Conservation (phyloP, 2,329 filamentous ascomycete genomes). For the Pseudogymnoascus sp. region DNA sequence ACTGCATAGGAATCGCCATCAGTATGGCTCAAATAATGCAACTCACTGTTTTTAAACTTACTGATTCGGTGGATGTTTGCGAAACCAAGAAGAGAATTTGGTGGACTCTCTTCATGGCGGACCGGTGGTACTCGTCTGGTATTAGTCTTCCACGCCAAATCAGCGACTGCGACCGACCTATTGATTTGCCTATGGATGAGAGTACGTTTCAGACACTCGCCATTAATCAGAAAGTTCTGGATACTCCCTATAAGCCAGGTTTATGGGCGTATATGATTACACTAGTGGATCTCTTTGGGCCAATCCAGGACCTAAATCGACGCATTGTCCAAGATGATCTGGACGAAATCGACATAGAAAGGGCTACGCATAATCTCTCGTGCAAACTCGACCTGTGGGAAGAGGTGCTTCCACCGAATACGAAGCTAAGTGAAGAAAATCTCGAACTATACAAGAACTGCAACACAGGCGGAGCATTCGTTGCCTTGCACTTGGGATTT, state of each 20-base stretch:
- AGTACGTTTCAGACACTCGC: slow-evolving; percentile 18
- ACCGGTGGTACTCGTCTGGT: slow-evolving; percentile 28
- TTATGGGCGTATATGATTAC: slow-evolving; percentile 32
- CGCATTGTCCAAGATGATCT: slow-evolving; percentile 18
- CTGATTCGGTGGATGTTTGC: slow-evolving; percentile 12
- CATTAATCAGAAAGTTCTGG: not conserved
- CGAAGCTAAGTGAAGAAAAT: slow-evolving; percentile 15
- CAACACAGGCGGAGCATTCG: slow-evolving; percentile 28
- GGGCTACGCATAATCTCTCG: slow-evolving; percentile 15
- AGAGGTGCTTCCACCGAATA: slow-evolving; percentile 11
- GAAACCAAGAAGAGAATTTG: slow-evolving; percentile 27
- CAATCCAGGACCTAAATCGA: slow-evolving; percentile 30
- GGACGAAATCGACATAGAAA: slow-evolving; percentile 14
- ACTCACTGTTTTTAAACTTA: not conserved
- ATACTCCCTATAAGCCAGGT: slow-evolving; percentile 21
- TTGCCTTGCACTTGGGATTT: slow-evolving; percentile 32
- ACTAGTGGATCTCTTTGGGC: slow-evolving; percentile 28
- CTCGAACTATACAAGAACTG: slow-evolving; percentile 20
- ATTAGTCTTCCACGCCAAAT: slow-evolving; percentile 27
- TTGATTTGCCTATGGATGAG: slow-evolving; percentile 28
- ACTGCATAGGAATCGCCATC: slow-evolving; percentile 6
- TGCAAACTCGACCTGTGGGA: slow-evolving; percentile 14
- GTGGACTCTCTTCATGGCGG: slow-evolving; percentile 30
- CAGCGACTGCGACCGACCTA: not conserved
- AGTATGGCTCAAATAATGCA: slow-evolving; percentile 13